Conservation (phyloP, 257 asterid species). For the Solanum etuberosum region DNA sequence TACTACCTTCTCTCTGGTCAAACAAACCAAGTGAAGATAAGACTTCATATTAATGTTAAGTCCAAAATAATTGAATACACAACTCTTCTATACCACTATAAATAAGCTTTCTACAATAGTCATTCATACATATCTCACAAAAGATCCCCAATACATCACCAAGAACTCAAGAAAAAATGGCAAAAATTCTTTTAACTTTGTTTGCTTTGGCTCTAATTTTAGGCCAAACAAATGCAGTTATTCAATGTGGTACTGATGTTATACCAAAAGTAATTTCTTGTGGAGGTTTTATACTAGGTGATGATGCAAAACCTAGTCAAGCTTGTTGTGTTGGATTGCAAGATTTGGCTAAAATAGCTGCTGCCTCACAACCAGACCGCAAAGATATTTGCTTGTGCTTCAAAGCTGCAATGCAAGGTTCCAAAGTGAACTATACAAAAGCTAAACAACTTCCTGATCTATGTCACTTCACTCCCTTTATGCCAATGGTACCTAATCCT, state of each 20-base stretch:
- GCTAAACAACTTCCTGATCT: neutral
- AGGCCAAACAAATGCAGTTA: neutral
- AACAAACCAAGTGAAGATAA: neutral
- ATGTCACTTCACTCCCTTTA: neutral
- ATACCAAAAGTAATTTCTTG: neutral
- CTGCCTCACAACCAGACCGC: neutral
- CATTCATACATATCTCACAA: neutral
- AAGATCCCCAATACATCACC: neutral
- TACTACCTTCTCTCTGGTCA: neutral
- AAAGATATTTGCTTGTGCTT: neutral
- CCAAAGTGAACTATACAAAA: neutral
- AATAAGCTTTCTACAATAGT: neutral
- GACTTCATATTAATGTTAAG: neutral
- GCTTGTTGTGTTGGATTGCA: neutral
- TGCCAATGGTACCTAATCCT: neutral
- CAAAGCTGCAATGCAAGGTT: neutral
- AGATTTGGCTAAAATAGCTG: neutral
- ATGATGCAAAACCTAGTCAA: neutral
- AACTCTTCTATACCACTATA: neutral
- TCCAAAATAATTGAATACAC: neutral
- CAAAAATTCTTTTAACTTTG: neutral
- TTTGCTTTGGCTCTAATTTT: neutral
- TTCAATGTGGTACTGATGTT: neutral
- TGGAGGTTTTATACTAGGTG: neutral
- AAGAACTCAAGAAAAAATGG: neutral